phyloP scores from a whole-genome alignment of 164 flowering plant species.

The Euptelea pleiosperma region DNA sequence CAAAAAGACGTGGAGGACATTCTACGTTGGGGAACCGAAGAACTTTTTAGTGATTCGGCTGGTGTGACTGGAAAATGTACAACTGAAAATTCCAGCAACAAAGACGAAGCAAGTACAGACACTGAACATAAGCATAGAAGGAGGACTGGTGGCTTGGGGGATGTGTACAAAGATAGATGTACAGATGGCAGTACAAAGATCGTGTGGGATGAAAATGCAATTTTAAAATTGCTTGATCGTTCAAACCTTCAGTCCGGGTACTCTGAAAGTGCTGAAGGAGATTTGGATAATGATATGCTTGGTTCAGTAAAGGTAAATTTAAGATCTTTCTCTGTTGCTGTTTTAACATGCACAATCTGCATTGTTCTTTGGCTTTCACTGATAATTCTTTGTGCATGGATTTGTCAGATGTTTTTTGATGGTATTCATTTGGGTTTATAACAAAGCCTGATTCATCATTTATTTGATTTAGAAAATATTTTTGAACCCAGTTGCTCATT shows the following conservation, averaged over 20 bases:
- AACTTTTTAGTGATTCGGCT: constrained; percentile 74
- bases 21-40: constrained; percentile 97
- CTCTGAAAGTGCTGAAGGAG: constrained; percentile 65
- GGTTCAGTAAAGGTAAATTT: constrained; percentile 86
- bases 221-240: constrained; percentile 83
- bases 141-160: constrained; percentile 83
- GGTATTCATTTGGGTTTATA: not conserved
- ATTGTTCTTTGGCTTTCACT: too few species aligned
- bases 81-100: constrained; percentile 38
- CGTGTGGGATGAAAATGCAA: constrained; percentile 94
- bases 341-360: not conserved
- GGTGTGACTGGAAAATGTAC: constrained; percentile 41
- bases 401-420: not conserved
- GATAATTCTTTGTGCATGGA: not conserved
- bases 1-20: constrained; percentile 98
- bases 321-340: too few species aligned
- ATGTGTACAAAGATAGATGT: constrained; percentile 89
- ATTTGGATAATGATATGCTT: constrained; percentile 89
- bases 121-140: constrained; percentile 59
- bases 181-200: constrained; percentile 68
- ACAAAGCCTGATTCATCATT: too few species aligned
- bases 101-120: constrained; percentile 51
- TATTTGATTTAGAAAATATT: not conserved
- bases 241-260: constrained; percentile 60
- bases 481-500: not conserved